Evolutionary conservation across 164 flowering plant genomes (phyloP).

Genomic region (Buxus sempervirens): DNA sequence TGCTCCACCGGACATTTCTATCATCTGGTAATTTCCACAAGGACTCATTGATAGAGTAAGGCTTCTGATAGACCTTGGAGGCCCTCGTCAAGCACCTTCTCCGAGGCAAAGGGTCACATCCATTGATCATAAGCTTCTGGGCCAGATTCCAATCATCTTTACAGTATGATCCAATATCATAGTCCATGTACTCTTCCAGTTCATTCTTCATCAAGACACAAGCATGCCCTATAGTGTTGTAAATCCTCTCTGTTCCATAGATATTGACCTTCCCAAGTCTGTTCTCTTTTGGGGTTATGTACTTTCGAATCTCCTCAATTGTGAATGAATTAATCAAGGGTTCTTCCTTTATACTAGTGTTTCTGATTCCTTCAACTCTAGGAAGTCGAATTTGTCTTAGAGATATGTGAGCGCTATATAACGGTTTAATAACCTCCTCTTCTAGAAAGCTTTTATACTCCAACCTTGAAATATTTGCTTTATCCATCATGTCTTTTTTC

Average conservation of each 20-base stretch:
- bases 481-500: constrained; percentile 21
- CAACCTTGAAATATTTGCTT: constrained; percentile 30
- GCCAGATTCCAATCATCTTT: constrained; percentile 86
- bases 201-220: constrained; percentile 77
- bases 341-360: constrained; percentile 43
- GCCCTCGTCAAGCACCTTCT: constrained; percentile 82
- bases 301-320: constrained; percentile 79
- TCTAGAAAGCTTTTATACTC: constrained; percentile 63
- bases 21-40: constrained; percentile 76
- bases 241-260: constrained; percentile 49
- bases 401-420: constrained; percentile 70
- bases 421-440: constrained; percentile 71
- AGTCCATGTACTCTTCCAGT: constrained; percentile 83
- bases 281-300: constrained; percentile 74
- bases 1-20: constrained; percentile 76
- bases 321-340: constrained; percentile 74
- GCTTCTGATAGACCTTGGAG: constrained; percentile 69
- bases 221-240: constrained; percentile 81
- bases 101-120: constrained; percentile 90
- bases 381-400: constrained; percentile 80
- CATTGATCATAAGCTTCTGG: constrained; percentile 81
- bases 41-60: constrained; percentile 75
- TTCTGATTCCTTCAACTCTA: constrained; percentile 27
- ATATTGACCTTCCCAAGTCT: constrained; percentile 57
- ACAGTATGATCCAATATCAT: constrained; percentile 87